Base-by-base conservation (phyloP, 1,284 basidiomycete genomes). In the Baeospora myosura region DNA sequence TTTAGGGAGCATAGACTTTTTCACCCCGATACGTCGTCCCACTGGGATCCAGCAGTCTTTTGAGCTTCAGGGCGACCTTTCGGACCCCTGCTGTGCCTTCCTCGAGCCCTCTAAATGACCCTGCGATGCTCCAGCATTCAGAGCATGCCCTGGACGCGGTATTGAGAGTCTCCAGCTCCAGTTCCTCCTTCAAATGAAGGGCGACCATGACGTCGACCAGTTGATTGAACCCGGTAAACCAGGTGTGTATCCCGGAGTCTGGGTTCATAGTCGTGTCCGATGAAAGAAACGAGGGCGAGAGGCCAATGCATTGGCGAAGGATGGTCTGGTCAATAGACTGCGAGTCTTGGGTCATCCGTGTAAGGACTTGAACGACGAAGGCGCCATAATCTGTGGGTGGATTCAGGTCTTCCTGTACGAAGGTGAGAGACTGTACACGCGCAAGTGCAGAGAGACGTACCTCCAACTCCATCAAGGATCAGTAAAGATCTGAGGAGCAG, bases 61-160 rank as follows among this genome's bases (percentile, higher is more conserved):
- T 80, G 51, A 88, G 63, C 54, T 74, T 78, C 29, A 60, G 61
- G 11, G 79, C 84, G 24, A 79, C 71, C 32, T 65, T 71, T 38
- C 72, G 68, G 18, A 88, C 74, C 4, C 69, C 69, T 10, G 75
- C 74, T 45, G 74, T 67, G 50, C 74, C 75, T 20, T 74, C 73
- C 33, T 76, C 74, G 47, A 87, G 60, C 14, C 76, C 79, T 23
- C 72, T 65, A 79, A 81, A 88, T 12, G 74, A 73, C 0, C 74
- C 76, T 0, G 78, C 74, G 3, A 78, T 74, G 12, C 69, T 77
- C 86, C 86, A 88, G 59, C 85, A 87, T 57, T 88, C 86, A 3
- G 84, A 85, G 55, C 85, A 88, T 5, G 86, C 82, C 52, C 74
- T 78, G 44, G 80, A 81, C 2, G 81, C 82, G 30, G 69, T 74